Evolutionary conservation across 2,329 filamentous ascomycete genomes (phyloP), one percentile per base, ranked within the genome.

Genomic region (Aureobasidium namibiae): DNA sequence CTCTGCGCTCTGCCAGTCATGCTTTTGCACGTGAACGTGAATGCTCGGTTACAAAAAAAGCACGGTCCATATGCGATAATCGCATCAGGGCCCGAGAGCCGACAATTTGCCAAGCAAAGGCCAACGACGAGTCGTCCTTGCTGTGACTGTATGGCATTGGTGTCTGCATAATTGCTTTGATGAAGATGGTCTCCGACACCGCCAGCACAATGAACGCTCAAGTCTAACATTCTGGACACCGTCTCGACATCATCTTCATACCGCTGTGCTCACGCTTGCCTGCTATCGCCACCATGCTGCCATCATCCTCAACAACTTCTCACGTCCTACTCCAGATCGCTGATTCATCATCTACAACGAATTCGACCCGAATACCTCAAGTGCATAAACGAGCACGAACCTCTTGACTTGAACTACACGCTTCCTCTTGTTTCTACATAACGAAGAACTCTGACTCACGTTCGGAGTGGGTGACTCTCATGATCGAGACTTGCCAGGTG

Each of bases 251-350:
- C 18, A 39, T 34, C 39, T 24, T 29, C 11, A 34, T 18, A 21
- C 39, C 21, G 2, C 21, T 16, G n/a, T n/a, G n/a, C 36, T 21
- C 50, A 42, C 24, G 18, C 24, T 45, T 14, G 29, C 16, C 52
- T 34, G 26, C 36, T 38, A 44, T 59, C 48, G 70, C 68, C 76
- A 80, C 77, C 63, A 82, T 82, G 80, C 70, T 75, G 73, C 75
- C 71, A 67, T 69, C 73, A 74, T 69, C 78, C 66, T 74, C 75
- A 61, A 68, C 72, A 65, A 70, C 76, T 62, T 79, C 76, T 68
- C 74, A 74, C 65, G 74, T 77, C 65, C 76, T 79, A 66, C 72
- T 76, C 65, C 77, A 73, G 54, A 78, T 81, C 67, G 80, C 78
- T 45, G 78, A 79, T 62, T 77, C 75, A 31, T 73, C 26, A 26